Evolutionary conservation across 208 protist species (phyloP).

Genomic region (Crithidia mellificae): DNA sequence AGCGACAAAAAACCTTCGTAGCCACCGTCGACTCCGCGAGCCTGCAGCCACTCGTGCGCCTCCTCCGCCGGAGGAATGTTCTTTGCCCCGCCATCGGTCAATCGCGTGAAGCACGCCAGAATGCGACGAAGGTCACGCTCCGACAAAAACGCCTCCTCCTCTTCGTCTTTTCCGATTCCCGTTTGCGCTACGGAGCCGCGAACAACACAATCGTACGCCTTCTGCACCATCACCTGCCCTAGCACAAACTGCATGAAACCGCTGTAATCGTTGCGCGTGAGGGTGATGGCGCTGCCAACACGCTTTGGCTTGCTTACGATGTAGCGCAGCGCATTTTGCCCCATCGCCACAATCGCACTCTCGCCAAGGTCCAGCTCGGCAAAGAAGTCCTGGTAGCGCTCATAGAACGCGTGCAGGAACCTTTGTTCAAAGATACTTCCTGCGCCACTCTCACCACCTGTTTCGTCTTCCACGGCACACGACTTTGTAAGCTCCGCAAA

Average conservation of each 20-base stretch:
- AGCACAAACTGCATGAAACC: slow-evolving; percentile 41
- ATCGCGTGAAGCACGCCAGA: slow-evolving; percentile 24
- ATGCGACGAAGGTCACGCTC: slow-evolving; percentile 23
- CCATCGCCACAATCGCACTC: slow-evolving; percentile 17
- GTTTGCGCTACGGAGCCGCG: neutral
- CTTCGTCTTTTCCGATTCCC: neutral
- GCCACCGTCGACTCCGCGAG: slow-evolving; percentile 5
- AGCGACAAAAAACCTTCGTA: slow-evolving; percentile 33
- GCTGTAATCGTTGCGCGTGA: slow-evolving; percentile 36
- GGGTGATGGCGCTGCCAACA: slow-evolving; percentile 1
- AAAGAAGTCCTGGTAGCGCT: slow-evolving; percentile 26
- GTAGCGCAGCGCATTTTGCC: slow-evolving; percentile 20
- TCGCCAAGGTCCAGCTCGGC: slow-evolving; percentile 18
- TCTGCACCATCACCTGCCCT: slow-evolving; percentile 30
- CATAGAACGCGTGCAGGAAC: slow-evolving; percentile 33
- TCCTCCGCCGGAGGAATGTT: slow-evolving; percentile 15
- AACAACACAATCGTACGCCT: slow-evolving; percentile 25
- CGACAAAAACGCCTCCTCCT: slow-evolving; percentile 17
- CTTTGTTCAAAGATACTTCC: slow-evolving; percentile 4
- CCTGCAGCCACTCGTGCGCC: slow-evolving; percentile 25
- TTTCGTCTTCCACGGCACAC: neutral
- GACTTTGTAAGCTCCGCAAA: slow-evolving; percentile 24
- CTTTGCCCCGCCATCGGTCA: slow-evolving; percentile 17
- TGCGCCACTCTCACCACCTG: neutral
- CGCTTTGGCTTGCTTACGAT: slow-evolving; percentile 14